Evolutionary conservation across 306 rosid species (phyloP).

Genomic region (Glycine soja): DNA sequence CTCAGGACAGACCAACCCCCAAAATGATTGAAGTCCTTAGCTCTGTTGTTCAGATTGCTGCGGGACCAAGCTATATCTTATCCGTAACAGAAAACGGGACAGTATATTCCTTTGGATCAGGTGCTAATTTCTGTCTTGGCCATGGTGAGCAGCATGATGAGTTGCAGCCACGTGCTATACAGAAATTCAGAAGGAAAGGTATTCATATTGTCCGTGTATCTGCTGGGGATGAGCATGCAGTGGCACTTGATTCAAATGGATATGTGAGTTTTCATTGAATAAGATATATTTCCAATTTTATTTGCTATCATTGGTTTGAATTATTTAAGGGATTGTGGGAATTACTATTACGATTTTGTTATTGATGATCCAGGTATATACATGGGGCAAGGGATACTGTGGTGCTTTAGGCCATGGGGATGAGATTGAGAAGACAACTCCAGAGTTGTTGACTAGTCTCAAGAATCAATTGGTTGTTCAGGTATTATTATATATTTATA

Average conservation of each 20-base stretch:
- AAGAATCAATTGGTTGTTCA: slow-evolving; percentile 78
- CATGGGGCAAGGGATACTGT: slow-evolving; percentile 96
- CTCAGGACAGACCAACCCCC: slow-evolving; percentile 73
- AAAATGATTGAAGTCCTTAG: slow-evolving; percentile 67
- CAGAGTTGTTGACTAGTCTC: slow-evolving; percentile 67
- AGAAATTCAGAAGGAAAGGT: slow-evolving; percentile 71
- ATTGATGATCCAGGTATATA: slow-evolving; percentile 69
- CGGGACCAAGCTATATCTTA: slow-evolving; percentile 84
- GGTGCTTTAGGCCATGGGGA: slow-evolving; percentile 98
- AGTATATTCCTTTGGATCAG: slow-evolving; percentile 88
- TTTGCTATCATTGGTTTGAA: slow-evolving; percentile 31
- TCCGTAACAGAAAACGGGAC: slow-evolving; percentile 71
- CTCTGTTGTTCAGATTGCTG: slow-evolving; percentile 74
- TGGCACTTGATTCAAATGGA: slow-evolving; percentile 94
- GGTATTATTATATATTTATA: slow-evolving; percentile 56
- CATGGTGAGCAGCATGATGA: slow-evolving; percentile 92
- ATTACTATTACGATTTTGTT: slow-evolving; percentile 27
- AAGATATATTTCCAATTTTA: slow-evolving; percentile 18
- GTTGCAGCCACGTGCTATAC: slow-evolving; percentile 79
- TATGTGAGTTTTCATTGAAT: slow-evolving; percentile 61
- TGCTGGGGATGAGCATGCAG: slow-evolving; percentile 96
- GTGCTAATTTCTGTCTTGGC: slow-evolving; percentile 94
- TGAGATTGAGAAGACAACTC: slow-evolving; percentile 90
- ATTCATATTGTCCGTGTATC: slow-evolving; percentile 82
- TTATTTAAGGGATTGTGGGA: slow-evolving; percentile 30